These are phyloP conservation scores for Cyclostephanos tholiformis DNA, from an alignment of 108 stramenopile genomes.

Conservation along the genomic window DNA sequence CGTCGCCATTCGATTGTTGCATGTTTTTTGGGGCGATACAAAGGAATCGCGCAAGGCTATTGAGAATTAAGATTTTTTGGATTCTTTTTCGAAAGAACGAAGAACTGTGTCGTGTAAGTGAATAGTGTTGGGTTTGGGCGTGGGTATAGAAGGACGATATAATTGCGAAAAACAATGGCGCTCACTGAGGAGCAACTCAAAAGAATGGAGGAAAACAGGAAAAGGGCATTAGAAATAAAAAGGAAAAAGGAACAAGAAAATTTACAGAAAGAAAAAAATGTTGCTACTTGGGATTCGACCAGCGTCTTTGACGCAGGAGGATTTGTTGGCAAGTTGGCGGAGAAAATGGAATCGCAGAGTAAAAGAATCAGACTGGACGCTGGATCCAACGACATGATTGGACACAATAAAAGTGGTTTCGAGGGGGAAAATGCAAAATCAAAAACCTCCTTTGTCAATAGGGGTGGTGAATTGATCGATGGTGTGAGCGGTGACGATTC, in stretches of 20 bases:
- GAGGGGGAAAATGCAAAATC: constrained; percentile 5
- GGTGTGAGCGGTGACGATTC: constrained; percentile 38
- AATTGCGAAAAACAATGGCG: constrained; percentile 33
- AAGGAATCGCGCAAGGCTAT: constrained; percentile 30
- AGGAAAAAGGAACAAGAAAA: constrained; percentile 49
- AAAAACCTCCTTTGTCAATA: not conserved
- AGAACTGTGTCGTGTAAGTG: not conserved
- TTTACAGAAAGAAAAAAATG: constrained; percentile 13
- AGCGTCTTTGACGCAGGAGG: constrained; percentile 20
- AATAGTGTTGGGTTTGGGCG: not conserved
- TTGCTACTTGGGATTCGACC: not conserved
- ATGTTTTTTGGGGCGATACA: constrained; percentile 69
- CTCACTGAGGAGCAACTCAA: constrained; percentile 78
- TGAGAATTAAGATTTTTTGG: constrained; percentile 29
- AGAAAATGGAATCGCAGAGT: constrained; percentile 16
- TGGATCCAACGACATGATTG: constrained; percentile 4
- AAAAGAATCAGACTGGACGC: constrained; percentile 14
- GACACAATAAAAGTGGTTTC: not conserved
- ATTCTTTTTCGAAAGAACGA: not conserved
- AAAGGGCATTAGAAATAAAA: constrained; percentile 70
- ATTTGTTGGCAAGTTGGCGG: constrained; percentile 1
- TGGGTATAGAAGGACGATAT: not conserved
- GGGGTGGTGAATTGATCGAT: constrained; percentile 1
- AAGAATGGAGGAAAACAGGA: constrained; percentile 73
- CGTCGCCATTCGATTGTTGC: constrained; percentile 69